These are phyloP conservation scores for Hordeum vulgare DNA, from an alignment of 176 grass and related monocot genomes.

Conservation along the genomic window MorexV3_pseudomolecules_assembly NC_058523.1:362306511-362307010, in stretches of 20 bases:
- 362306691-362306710: not conserved
- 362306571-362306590: not conserved
- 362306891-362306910: not conserved
- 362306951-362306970: not conserved
- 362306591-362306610: not conserved
- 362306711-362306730: not conserved
- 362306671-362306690: too few relatives aligned
- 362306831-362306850: not conserved
- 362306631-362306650: not conserved
- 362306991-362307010: not conserved
- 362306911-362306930: not conserved
- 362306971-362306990: not conserved
- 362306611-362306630: not conserved
- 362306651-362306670: too few relatives aligned
- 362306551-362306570: not conserved
- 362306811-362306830: not conserved
- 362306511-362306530: constrained; percentile 29
- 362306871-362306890: not conserved
- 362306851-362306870: not conserved
- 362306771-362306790: not conserved
- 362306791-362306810: not conserved
- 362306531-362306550: not conserved
- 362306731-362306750: not conserved
- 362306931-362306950: not conserved
- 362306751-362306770: not conserved